Conservation (phyloP, 2,329 filamentous ascomycete species). For the Alternaria novae-zelandiae region DNA sequence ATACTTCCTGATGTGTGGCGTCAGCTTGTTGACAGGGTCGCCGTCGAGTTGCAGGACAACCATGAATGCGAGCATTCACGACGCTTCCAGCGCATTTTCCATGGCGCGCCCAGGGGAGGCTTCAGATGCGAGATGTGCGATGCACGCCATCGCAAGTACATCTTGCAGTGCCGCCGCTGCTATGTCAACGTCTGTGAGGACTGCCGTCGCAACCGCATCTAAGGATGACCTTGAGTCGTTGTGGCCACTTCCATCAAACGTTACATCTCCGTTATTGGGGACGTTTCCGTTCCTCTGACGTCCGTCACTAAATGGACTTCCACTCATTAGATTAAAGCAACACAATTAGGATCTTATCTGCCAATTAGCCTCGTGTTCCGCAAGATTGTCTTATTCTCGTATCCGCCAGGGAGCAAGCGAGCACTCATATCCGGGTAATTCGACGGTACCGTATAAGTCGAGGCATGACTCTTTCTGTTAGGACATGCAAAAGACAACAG, state of each 20-base stretch:
- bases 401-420: neutral
- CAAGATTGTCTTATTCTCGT: neutral
- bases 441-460: neutral
- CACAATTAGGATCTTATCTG: neutral
- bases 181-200: conserved; percentile 29
- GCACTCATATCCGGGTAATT: conserved; percentile 9
- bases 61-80: conserved; percentile 34
- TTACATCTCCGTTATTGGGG: neutral
- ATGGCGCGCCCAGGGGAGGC: conserved; percentile 3
- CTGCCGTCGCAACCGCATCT: conserved; percentile 29
- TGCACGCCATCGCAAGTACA: conserved; percentile 24
- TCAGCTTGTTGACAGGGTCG: conserved; percentile 15
- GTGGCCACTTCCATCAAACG: too few relatives aligned
- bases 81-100: conserved; percentile 20
- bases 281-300: neutral
- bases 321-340: neutral
- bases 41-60: conserved; percentile 18
- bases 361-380: neutral
- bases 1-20: conserved; percentile 18
- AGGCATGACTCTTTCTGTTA: neutral
- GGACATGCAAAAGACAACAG: neutral
- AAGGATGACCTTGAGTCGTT: neutral
- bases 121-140: conserved; percentile 37
- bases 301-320: neutral
- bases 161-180: conserved; percentile 32